Conservation (phyloP, 129 eudicot species). For the Flaveria robusta region DNA sequence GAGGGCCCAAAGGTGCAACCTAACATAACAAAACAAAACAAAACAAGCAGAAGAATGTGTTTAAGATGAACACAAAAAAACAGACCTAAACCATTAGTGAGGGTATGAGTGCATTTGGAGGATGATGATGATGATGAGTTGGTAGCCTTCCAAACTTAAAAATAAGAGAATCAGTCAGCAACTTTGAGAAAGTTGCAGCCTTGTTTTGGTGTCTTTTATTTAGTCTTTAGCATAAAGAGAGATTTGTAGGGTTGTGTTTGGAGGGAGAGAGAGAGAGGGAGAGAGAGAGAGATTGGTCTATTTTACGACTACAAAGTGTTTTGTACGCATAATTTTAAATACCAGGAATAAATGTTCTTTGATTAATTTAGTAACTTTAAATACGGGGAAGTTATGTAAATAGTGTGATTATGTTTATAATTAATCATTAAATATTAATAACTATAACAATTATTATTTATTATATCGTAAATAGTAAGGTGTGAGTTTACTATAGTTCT, state of each 20-base stretch:
- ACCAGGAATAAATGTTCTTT: conserved; percentile 23
- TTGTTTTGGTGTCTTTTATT: conserved; percentile 45
- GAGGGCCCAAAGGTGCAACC: conserved; percentile 60
- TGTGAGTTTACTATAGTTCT: no score
- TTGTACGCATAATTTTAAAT: background rate
- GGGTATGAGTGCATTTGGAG: conserved; percentile 25
- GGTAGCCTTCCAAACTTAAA: conserved; percentile 27
- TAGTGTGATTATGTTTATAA: no score
- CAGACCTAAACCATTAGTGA: conserved; percentile 44
- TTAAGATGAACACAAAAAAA: conserved; percentile 49
- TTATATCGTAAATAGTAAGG: no score
- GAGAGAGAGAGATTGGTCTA: no score
- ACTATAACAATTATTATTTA: no score
- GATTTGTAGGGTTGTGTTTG: conserved; percentile 42
- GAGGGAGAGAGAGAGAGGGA: conserved; percentile 13
- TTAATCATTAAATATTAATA: no score
- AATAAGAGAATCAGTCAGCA: conserved; percentile 39
- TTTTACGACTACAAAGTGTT: conserved; percentile 9
- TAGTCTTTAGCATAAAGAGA: conserved; percentile 42
- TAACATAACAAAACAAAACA: conserved; percentile 16
- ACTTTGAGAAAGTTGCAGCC: conserved; percentile 40
- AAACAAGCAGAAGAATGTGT: conserved; percentile 57
- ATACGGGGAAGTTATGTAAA: no score
- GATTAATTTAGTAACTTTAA: background rate
- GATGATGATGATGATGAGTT: conserved; percentile 32